Conservation (phyloP, 2,329 filamentous ascomycete genomes). For the Teratosphaeria destructans region DNA sequence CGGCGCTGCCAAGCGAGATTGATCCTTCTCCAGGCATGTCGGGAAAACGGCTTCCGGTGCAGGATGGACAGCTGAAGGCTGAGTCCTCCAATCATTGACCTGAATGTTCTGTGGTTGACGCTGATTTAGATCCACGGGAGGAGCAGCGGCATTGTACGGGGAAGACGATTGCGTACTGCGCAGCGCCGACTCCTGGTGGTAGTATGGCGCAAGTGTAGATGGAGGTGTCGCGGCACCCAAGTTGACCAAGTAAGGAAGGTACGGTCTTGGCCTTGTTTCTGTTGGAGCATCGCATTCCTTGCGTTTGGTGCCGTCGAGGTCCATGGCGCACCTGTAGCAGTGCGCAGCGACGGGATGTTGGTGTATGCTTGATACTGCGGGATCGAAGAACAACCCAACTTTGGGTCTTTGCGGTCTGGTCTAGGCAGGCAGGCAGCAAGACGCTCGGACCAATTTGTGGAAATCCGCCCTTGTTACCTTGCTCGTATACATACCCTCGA, state of each 20-base stretch:
- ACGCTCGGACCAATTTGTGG: background rate
- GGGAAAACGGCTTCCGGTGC: background rate
- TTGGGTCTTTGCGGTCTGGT: background rate
- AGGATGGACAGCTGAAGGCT: background rate
- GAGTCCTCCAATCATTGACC: background rate
- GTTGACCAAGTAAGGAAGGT: background rate
- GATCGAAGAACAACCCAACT: background rate
- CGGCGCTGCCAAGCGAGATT: background rate
- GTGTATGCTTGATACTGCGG: background rate
- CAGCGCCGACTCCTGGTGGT: conserved; percentile 5
- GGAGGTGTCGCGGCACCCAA: conserved; percentile 1
- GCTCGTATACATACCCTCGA: background rate
- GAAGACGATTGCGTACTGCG: conserved; percentile 1
- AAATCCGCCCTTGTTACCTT: background rate
- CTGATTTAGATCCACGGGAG: background rate
- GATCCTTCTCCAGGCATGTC: background rate
- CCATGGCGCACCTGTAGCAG: background rate
- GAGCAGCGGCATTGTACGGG: background rate
- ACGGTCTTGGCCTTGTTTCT: background rate
- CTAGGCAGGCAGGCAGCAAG: background rate
- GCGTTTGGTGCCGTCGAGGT: conserved; percentile 3
- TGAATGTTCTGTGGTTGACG: background rate
- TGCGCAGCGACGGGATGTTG: background rate
- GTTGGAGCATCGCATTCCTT: background rate
- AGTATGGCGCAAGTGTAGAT: background rate